Base-by-base conservation (phyloP, 106 monocot species). In the Dendrobium officinale region DNA sequence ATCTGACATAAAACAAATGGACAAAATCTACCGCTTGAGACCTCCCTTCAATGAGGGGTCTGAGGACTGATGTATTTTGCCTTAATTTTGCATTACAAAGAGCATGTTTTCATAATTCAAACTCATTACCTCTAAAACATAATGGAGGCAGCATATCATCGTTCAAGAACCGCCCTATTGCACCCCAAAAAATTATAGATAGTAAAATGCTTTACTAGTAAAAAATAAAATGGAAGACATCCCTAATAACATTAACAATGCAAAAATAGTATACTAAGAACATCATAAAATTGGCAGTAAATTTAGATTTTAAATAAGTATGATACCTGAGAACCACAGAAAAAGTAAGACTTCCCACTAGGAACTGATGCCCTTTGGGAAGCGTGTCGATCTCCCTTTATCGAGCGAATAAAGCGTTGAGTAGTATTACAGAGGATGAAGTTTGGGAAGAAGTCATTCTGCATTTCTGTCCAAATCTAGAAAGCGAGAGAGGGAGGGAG, bases 391-490 rank as follows among this genome's bases (percentile, higher is more conserved):
- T 84, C 64, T 41, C 81, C 91, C 79, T 81, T 93, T 77, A 86
- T 41, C 70, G 90, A 91, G 17, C 98, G 92, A 72, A 99, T 80
- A 72, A 99, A 99, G 20, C 98, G 86, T 81, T 95, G 95, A 66
- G 98, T 99, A n/a, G 91, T 99, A 79, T 99, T 95, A 77, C 98
- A 99, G 9, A 99, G 88, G 45, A 99, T 86, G 81, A 91, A 99
- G 80, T 99, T 99, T 16, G 95, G 95, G 41, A 99, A 87, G 80
- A 99, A 95, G 78, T 99, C 98, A 85, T 86, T 95, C 85, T 93
- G 95, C 95, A 99, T 93, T 86, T 95, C 98, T 73, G 80, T 80
- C 91, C 95, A 99, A 78, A 99, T 91, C 97, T 98, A 80, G 42
- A 55, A 78, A 77, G 6, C 17, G 5, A 77, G 43, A 2, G 55